These are phyloP conservation scores for Lonicera japonica DNA, from an alignment of 129 eudicot genomes.

Conservation along the genomic window DNA sequence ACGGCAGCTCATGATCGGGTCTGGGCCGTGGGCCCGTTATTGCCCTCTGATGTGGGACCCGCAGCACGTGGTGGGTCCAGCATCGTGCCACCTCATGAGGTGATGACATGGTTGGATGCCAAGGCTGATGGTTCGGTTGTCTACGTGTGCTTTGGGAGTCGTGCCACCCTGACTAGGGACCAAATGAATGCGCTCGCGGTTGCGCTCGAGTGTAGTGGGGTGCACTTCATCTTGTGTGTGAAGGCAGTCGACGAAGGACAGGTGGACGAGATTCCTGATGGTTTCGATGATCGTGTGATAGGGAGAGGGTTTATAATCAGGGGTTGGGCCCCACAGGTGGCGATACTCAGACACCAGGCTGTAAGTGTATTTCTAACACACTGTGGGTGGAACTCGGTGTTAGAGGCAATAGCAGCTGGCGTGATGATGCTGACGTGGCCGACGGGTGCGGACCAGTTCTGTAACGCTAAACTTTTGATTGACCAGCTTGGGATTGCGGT, in stretches of 20 bases:
- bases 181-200: conserved; percentile 15
- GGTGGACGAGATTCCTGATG: background rate
- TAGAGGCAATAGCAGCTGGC: conserved; percentile 31
- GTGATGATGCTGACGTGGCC: conserved; percentile 49
- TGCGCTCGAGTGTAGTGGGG: conserved; percentile 19
- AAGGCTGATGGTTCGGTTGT: conserved; percentile 14
- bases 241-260: background rate
- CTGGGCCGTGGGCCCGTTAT: conserved; percentile 46
- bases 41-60: background rate
- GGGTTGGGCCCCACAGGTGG: conserved; percentile 53
- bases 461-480: conserved; percentile 29
- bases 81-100: conserved; percentile 7
- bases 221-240: conserved; percentile 20
- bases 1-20: conserved; percentile 30
- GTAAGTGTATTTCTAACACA: conserved; percentile 46
- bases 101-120: conserved; percentile 28
- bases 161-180: background rate
- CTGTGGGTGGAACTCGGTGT: conserved; percentile 50
- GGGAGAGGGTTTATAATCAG: conserved; percentile 37
- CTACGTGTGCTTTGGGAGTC: conserved; percentile 37
- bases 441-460: conserved; percentile 35
- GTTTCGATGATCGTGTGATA: conserved; percentile 16
- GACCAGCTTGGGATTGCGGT: conserved; percentile 30
- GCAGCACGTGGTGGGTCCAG: conserved; percentile 23
- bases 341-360: conserved; percentile 32